These are phyloP conservation scores for Lentithecium fluviatile DNA, from an alignment of 495 filamentous ascomycete genomes.

Conservation along the genomic window DNA sequence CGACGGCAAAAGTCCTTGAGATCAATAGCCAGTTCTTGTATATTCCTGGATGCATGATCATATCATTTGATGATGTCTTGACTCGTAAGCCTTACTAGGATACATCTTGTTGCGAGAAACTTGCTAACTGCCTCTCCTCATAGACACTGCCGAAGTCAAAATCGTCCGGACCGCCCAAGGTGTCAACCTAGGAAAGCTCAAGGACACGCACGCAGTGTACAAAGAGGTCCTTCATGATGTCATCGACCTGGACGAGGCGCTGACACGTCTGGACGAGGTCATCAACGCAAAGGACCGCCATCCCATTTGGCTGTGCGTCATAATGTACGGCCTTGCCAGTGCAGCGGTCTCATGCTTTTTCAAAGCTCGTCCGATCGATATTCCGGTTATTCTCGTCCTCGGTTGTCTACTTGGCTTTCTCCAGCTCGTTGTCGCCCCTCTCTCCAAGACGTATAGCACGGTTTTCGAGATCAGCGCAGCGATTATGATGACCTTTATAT, in stretches of 20 bases:
- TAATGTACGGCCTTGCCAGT: conserved; percentile 15
- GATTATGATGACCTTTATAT: conserved; percentile 3
- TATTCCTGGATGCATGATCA: conserved; percentile 23
- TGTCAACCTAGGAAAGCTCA: conserved; percentile 8
- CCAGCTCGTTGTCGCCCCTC: neutral
- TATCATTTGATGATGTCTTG: conserved; percentile 13
- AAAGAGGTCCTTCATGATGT: conserved; percentile 13
- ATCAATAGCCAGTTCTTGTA: conserved; percentile 11
- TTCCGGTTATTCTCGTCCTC: conserved; percentile 15
- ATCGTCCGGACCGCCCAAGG: conserved; percentile 2
- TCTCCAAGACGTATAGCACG: conserved; percentile 2
- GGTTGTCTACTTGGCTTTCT: conserved; percentile 12
- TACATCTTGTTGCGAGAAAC: too few relatives aligned
- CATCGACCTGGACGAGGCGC: neutral
- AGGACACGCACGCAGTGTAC: conserved; percentile 10
- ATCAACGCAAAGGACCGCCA: neutral
- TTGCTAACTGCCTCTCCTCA: too few relatives aligned
- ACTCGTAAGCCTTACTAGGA: neutral
- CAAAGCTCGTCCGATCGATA: conserved; percentile 11
- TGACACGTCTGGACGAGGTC: neutral
- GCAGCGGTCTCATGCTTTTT: conserved; percentile 10
- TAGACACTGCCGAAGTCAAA: conserved; percentile 8
- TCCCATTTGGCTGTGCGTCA: neutral
- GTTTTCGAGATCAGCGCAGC: conserved; percentile 10
- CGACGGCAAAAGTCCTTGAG: conserved; percentile 6